Evolutionary conservation across 768 basidiomycete genomes (phyloP).

Genomic region (Mycena rosella): DNA sequence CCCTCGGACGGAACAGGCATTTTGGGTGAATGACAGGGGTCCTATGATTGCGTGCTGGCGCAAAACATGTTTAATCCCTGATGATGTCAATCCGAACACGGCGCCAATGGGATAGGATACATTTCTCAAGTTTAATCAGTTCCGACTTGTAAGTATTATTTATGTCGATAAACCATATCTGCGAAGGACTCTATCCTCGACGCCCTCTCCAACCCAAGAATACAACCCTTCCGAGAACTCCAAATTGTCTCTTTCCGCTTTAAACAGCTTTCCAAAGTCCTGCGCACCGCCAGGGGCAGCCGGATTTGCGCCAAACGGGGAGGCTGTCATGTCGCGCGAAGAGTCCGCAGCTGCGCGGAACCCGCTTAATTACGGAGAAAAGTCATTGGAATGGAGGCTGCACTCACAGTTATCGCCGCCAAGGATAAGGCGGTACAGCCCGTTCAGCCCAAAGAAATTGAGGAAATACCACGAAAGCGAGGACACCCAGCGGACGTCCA

Average conservation of each 20-base stretch:
- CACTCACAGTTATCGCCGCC: slow-evolving; percentile 85
- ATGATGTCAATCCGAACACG: too few relatives aligned
- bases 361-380: slow-evolving; percentile 24
- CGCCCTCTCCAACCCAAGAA: slow-evolving; percentile 83
- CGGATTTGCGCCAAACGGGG: slow-evolving; percentile 72
- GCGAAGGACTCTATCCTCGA: slow-evolving; percentile 82
- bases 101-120: too few relatives aligned
- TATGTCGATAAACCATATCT: slow-evolving; percentile 74
- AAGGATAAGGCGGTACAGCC: slow-evolving; percentile 93
- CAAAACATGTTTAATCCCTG: too few relatives aligned
- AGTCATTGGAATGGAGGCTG: background rate
- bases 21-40: too few relatives aligned
- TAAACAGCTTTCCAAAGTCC: slow-evolving; percentile 92
- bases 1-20: too few relatives aligned
- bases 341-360: slow-evolving; percentile 76
- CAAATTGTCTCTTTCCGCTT: slow-evolving; percentile 92
- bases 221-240: slow-evolving; percentile 92
- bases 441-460: slow-evolving; percentile 98
- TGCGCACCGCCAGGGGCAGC: slow-evolving; percentile 73
- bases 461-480: slow-evolving; percentile 99
- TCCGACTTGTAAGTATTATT: slow-evolving; percentile 15
- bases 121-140: too few relatives aligned
- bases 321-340: slow-evolving; percentile 77
- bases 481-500: slow-evolving; percentile 99
- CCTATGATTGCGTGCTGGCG: too few relatives aligned